A percentile compares a stretch with the other conserved stretches of the same genome.
Evolutionary conservation across 805 yeast genomes (phyloP).

Genomic region (Wickerhamomyces xylosicus): DNA sequence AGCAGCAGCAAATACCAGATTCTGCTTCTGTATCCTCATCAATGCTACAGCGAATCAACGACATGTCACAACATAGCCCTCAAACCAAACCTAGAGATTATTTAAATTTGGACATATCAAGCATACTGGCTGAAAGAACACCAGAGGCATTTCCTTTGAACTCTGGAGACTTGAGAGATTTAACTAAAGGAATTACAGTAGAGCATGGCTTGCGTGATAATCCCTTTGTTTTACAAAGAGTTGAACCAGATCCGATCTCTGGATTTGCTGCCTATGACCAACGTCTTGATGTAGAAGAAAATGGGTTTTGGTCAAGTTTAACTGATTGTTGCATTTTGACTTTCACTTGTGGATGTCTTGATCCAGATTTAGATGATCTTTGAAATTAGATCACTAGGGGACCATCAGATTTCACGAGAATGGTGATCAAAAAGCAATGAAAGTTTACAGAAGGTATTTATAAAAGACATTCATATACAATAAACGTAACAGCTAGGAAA

Average conservation of each 20-base stretch:
- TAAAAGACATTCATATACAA: too few species aligned
- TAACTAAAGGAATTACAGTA: neutral
- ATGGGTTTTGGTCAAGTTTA: neutral
- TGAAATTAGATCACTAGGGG: too few species aligned
- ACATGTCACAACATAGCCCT: neutral
- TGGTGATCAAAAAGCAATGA: too few species aligned
- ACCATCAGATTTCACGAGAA: too few species aligned
- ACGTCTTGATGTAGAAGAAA: neutral
- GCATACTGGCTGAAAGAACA: neutral
- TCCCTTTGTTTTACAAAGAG: neutral
- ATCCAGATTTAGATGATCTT: too few species aligned
- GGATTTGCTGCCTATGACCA: neutral
- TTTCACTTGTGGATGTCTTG: neutral
- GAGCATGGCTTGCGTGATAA: neutral
- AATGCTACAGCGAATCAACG: neutral
- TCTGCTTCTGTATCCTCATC: slow-evolving; percentile 2
- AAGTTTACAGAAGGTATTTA: too few species aligned
- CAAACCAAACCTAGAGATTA: neutral
- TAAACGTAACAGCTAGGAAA: too few species aligned
- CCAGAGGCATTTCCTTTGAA: slow-evolving; percentile 7
- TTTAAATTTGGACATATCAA: neutral
- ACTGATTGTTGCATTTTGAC: neutral
- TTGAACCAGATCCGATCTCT: neutral
- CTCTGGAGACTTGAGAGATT: slow-evolving; percentile 3
- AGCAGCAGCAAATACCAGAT: neutral